Evolutionary conservation across 495 filamentous ascomycete genomes (phyloP), one percentile per base, ranked within the genome.

Genomic region (Zalerion maritima): DNA sequence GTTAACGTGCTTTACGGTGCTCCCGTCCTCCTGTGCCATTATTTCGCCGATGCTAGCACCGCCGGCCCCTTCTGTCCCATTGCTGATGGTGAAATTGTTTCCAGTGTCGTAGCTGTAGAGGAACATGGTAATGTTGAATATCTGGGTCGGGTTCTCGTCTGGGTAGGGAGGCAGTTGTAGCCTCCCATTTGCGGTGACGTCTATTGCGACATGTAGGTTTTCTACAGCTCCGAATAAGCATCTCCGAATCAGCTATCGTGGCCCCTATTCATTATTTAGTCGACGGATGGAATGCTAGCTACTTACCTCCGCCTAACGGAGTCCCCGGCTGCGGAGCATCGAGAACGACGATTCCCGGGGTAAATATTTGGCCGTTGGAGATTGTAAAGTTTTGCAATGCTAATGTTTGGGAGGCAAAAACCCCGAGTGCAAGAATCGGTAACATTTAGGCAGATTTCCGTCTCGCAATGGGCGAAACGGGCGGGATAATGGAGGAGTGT

Each of bases 1-100:
- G 40, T 71, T 72, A 23, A 78, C 67, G 44, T 78, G 73, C 45
- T 78, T 78, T 16, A 78, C 75, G 0, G 73, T 78, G 35, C 69
- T 73, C 6, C 65, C 63, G 1, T 63, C 54, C 39, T 78, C 73
- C 23, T 69, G 62, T 26, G 50, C 42, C 54, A 78, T 66, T 26
- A 78, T 68, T 16, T 73, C 60, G 1, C 71, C 72, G 9, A 75
- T 52, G 27, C 63, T 73, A 20, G 62, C 62, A 28, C 61, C 59
- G 29, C 56, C 52, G n/a, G 54, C 55, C n/a, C 62, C 56, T 14
- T 53, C 53, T 21, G 69, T 72, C 28, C 69, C 72, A 46, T 78
- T 78, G 21, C 67, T 71, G 30, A 78, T 71, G 16, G 75, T 78
- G 43, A 80, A 72, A 47, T 78, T 80, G 34, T 60, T 63, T 19